Conservation (phyloP, 805 yeast species). For the Candida palmyrensis region DNA sequence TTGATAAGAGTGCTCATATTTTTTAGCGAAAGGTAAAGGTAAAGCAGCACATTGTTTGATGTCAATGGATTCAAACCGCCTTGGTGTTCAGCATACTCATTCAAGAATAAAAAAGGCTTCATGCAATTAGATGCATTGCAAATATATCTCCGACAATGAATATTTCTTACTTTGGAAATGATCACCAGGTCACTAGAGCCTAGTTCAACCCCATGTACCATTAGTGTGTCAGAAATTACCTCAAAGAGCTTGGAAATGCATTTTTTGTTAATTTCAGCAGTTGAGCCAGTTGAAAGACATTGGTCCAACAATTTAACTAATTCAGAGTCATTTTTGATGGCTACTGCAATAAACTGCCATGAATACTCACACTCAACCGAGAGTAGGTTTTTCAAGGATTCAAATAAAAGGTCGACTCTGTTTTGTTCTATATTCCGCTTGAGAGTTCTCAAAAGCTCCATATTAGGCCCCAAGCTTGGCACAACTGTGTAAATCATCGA, state of each 20-base stretch:
- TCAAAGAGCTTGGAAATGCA: conserved; percentile 4
- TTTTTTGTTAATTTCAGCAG: conserved; percentile 1
- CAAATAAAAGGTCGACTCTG: neutral
- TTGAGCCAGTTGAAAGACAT: neutral
- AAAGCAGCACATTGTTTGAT: conserved; percentile 5
- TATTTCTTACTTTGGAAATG: neutral
- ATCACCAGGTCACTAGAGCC: conserved; percentile 3
- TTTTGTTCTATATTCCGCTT: neutral
- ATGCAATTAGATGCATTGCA: neutral
- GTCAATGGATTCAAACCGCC: conserved; percentile 8
- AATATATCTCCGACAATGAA: neutral
- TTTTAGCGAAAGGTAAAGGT: conserved; percentile 9
- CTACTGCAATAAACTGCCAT: neutral
- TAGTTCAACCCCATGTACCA: conserved; percentile 3
- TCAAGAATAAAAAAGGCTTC: conserved; percentile 12
- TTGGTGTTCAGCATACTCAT: conserved; percentile 20
- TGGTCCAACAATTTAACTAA: neutral
- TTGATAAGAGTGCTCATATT: conserved; percentile 3
- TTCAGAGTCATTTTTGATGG: neutral
- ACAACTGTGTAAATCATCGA: neutral
- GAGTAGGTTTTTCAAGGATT: conserved; percentile 1
- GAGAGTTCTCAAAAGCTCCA: neutral
- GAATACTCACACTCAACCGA: neutral
- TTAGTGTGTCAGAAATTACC: neutral
- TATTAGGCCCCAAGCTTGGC: neutral